Base-by-base conservation (phyloP, 2,329 filamentous ascomycete species). In the Lachnum nothofagi region DNA sequence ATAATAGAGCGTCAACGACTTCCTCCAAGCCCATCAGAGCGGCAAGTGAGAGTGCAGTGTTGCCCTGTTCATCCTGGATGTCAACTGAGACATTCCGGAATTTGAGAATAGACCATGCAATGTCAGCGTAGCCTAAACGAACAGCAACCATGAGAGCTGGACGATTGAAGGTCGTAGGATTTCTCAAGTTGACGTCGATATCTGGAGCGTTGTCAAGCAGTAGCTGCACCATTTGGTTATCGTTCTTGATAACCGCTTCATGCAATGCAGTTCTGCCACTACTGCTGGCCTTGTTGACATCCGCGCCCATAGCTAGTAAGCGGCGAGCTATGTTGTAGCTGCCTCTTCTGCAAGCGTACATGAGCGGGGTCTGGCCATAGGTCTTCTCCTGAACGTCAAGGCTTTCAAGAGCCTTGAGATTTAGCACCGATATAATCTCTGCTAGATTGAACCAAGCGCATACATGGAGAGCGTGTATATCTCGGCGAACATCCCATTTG, bases 311-410 rank as follows among this genome's bases (percentile, higher is more conserved):
- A 3, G 44, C 16, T 10, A 58, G 34, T 3, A 58, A 42, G 3
- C 27, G 17, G 9, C 64, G 55, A 6, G 63, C 59, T 54, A 67
- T 64, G 5, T 62, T 54, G 1, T 62, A 57, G 23, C 68, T 57
- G 1, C 66, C 67, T 23, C 54, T 20, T 25, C 48, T 33, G 17
- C 55, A 51, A 10, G 56, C 57, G 60, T 66, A 39, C 64, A 67
- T 65, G 14, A 69, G 44, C 4, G 63, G 59, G 3, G 66, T 67
- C 14, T 63, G 61, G 0, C 63, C 65, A 33, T 66, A 49, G 4
- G 48, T 57, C 5, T 49, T 39, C 24, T 59, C 51, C 23, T 33
- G 19, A 4, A 51, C 45, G 45, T 57, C 46, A 3, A 55, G 16
- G 35, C 19, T 4, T 10, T 49, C 44, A 3, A 40, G n/a, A 1